phyloP scores from a whole-genome alignment of 2,329 filamentous ascomycete species.

The Grosmannia clavigera region DNA sequence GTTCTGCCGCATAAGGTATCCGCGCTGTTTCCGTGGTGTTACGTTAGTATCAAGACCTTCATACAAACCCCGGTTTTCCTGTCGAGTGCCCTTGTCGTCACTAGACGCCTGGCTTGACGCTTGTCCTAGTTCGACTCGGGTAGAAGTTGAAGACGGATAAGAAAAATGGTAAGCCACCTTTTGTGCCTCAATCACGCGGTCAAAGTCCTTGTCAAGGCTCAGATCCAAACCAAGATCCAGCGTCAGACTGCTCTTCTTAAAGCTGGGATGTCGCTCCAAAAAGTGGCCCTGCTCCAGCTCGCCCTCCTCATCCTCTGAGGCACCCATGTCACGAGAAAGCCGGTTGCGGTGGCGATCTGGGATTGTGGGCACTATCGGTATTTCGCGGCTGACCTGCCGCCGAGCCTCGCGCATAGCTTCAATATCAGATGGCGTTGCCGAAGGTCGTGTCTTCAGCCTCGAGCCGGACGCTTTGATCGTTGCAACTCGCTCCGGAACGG shows the following conservation, averaged over 20 bases:
- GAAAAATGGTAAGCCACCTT: slow-evolving; percentile 59
- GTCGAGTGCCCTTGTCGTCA: slow-evolving; percentile 1
- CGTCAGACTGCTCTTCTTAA: slow-evolving; percentile 73
- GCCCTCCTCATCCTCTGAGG: slow-evolving; percentile 12
- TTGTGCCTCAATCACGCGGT: slow-evolving; percentile 88
- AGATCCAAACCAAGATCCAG: slow-evolving; percentile 72
- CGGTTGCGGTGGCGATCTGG: slow-evolving; percentile 48
- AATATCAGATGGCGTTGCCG: slow-evolving; percentile 75
- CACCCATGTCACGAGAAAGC: slow-evolving; percentile 34
- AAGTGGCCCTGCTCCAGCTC: slow-evolving; percentile 26
- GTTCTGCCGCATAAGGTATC: slow-evolving; percentile 97
- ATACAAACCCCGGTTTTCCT: slow-evolving; percentile 9
- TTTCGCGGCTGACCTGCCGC: slow-evolving; percentile 70
- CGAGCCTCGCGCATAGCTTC: slow-evolving; percentile 76
- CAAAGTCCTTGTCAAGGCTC: slow-evolving; percentile 84
- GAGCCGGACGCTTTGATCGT: slow-evolving; percentile 84
- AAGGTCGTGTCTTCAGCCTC: slow-evolving; percentile 78
- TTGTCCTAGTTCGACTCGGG: slow-evolving; percentile 26
- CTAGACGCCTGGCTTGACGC: slow-evolving; percentile 22
- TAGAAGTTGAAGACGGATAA: slow-evolving; percentile 4
- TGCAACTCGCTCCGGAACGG: slow-evolving; percentile 68
- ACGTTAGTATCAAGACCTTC: slow-evolving; percentile 47
- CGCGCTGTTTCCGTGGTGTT: slow-evolving; percentile 63
- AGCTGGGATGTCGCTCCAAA: slow-evolving; percentile 54
- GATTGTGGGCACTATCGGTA: slow-evolving; percentile 46